Evolutionary conservation across 2,329 filamentous ascomycete species (phyloP).

Genomic region (Domatiomyces catenatus): DNA sequence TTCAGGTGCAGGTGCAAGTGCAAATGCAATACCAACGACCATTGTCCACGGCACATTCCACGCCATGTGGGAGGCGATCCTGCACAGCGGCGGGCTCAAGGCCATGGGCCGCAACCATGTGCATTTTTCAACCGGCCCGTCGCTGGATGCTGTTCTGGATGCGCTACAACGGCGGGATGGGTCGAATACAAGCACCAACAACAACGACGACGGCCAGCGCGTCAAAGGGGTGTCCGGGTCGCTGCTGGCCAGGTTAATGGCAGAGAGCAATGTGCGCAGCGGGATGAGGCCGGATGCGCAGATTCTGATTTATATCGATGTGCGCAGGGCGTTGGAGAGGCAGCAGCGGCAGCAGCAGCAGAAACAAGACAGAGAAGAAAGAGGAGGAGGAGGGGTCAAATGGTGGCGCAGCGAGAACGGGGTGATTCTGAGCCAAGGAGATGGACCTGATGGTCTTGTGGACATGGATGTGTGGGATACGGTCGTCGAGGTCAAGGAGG

Average conservation of each 20-base stretch:
- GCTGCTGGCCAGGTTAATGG: constrained; percentile 3
- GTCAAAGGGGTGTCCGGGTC: constrained; percentile 4
- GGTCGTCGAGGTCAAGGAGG: constrained; percentile 59
- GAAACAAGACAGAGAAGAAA: constrained; percentile 9
- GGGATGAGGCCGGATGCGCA: constrained; percentile 70
- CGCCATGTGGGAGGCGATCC: constrained; percentile 59
- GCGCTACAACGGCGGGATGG: constrained; percentile 5
- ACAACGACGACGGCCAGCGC: background rate
- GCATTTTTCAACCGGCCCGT: constrained; percentile 68
- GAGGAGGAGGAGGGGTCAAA: constrained; percentile 34
- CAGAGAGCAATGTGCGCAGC: constrained; percentile 43
- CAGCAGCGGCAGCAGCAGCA: background rate
- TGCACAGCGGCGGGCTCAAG: constrained; percentile 60
- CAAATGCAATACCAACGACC: constrained; percentile 24
- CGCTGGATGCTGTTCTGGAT: constrained; percentile 27
- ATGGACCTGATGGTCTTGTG: constrained; percentile 25
- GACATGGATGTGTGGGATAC: constrained; percentile 53
- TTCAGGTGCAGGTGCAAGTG: no score
- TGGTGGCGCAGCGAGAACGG: constrained; percentile 73
- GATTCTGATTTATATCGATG: constrained; percentile 61
- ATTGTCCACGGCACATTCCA: constrained; percentile 87
- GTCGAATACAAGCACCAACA: background rate
- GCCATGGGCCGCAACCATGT: constrained; percentile 77
- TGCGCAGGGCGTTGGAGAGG: constrained; percentile 45
- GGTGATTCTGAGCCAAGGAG: constrained; percentile 45